Evolutionary conservation across 106 monocot genomes (phyloP).

Genomic region (Acanthochlamys bracteata): DNA sequence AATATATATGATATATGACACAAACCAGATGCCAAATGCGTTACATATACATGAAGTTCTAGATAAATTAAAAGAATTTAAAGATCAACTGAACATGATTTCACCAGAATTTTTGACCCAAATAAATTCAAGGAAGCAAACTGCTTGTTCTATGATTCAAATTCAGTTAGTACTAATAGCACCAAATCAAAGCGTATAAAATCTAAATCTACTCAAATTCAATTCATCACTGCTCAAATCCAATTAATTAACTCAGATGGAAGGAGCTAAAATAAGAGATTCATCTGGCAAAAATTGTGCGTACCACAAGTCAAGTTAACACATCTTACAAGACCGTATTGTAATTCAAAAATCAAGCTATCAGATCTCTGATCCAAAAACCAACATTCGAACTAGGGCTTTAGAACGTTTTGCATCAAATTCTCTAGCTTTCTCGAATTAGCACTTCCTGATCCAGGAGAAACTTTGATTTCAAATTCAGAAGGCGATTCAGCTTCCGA

Average conservation of each 20-base stretch:
- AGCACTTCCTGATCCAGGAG: constrained; percentile 1
- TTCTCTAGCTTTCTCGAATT: constrained; percentile 24
- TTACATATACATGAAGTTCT: too few relatives aligned
- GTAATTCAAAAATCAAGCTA: neutral
- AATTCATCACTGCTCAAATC: neutral
- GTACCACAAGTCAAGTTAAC: neutral
- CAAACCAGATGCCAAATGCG: too few relatives aligned
- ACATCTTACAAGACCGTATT: neutral
- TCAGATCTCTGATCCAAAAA: neutral
- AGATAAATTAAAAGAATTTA: too few relatives aligned
- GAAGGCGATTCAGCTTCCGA: constrained; percentile 7
- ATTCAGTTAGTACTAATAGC: neutral
- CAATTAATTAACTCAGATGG: neutral
- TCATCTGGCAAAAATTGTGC: neutral
- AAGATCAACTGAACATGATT: too few relatives aligned
- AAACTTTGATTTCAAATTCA: neutral
- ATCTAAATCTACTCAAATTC: neutral
- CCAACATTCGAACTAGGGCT: neutral
- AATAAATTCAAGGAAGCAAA: too few relatives aligned
- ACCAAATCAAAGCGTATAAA: neutral
- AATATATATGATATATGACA: too few relatives aligned
- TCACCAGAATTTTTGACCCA: too few relatives aligned
- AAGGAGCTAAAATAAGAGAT: neutral
- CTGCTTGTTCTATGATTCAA: neutral
- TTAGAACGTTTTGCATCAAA: neutral